These are phyloP conservation scores for Phytopythium ostracodes DNA, from an alignment of 352 stramenopile species.

Conservation along the genomic window DNA sequence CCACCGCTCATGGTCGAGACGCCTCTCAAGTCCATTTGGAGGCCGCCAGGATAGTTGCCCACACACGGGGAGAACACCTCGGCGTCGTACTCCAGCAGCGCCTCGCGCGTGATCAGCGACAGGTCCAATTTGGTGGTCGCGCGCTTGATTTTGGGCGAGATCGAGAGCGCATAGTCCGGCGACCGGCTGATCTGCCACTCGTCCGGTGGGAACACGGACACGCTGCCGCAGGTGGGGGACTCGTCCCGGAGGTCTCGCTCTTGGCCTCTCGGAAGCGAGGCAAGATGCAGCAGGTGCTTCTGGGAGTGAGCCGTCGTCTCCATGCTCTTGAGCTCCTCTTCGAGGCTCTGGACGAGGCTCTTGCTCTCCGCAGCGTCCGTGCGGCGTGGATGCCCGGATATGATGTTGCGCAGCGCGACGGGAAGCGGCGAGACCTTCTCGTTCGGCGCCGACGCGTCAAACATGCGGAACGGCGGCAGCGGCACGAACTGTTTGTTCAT, in stretches of 20 bases:
- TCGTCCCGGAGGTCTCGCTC: constrained; percentile 11
- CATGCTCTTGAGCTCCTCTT: constrained; percentile 4
- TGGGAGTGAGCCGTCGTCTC: neutral
- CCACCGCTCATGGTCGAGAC: neutral
- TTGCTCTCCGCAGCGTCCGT: neutral
- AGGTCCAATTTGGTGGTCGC: constrained; percentile 26
- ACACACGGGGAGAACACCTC: constrained; percentile 42
- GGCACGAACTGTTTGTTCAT: constrained; percentile 48
- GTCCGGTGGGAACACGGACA: constrained; percentile 11
- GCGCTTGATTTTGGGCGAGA: constrained; percentile 16
- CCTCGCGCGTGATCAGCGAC: constrained; percentile 33
- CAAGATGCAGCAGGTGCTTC: too few relatives aligned
- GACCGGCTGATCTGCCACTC: constrained; percentile 46
- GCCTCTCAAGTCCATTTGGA: neutral
- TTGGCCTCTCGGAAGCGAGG: neutral
- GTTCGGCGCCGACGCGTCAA: constrained; percentile 50
- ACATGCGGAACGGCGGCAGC: constrained; percentile 71
- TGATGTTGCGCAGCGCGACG: constrained; percentile 45
- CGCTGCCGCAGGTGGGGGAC: neutral
- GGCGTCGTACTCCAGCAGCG: constrained; percentile 60
- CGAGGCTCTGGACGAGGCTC: neutral
- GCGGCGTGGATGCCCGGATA: constrained; percentile 19
- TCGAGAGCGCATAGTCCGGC: constrained; percentile 36
- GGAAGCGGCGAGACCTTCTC: constrained; percentile 45
- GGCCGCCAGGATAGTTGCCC: neutral